Percentiles rank a stretch among this genome's conserved stretches.
Evolutionary conservation across 768 basidiomycete species (phyloP).

Genomic region (Rhodosporidiobolus odoratus): DNA sequence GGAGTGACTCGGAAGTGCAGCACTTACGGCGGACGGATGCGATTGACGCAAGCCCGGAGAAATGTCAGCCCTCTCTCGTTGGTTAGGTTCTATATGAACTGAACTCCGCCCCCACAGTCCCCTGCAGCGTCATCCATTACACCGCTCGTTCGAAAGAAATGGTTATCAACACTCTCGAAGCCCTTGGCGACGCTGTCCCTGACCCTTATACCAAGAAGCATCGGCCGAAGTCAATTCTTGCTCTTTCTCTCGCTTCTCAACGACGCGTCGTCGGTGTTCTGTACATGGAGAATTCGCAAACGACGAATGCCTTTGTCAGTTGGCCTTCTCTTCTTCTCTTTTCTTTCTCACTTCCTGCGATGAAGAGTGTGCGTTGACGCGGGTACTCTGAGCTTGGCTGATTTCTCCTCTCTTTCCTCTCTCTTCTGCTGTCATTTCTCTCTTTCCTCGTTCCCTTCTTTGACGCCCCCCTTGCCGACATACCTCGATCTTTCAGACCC

Average conservation of each 20-base stretch:
- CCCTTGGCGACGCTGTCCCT: background rate
- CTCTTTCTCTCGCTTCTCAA: slow-evolving; percentile 28
- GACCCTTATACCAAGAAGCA: slow-evolving; percentile 14
- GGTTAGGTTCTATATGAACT: too few relatives aligned
- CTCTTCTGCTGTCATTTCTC: too few relatives aligned
- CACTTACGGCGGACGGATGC: slow-evolving; percentile 29
- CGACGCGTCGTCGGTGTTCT: slow-evolving; percentile 33
- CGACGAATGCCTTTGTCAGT: slow-evolving; percentile 29
- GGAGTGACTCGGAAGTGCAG: slow-evolving; percentile 18
- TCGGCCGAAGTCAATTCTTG: slow-evolving; percentile 26
- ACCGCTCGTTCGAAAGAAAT: slow-evolving; percentile 25
- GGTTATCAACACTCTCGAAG: slow-evolving; percentile 28
- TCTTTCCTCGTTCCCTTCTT: too few relatives aligned
- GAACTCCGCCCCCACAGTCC: background rate
- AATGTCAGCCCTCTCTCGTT: background rate
- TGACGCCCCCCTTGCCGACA: too few relatives aligned
- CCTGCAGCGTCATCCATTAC: slow-evolving; percentile 33
- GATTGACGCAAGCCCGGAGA: slow-evolving; percentile 22
- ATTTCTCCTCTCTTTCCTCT: too few relatives aligned
- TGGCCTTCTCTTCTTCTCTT: background rate
- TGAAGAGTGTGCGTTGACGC: too few relatives aligned
- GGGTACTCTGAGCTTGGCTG: too few relatives aligned
- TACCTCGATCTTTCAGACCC: slow-evolving; percentile 20
- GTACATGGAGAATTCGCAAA: slow-evolving; percentile 32
- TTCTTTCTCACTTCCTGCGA: background rate